Evolutionary conservation across 23 red algal species (phyloP), one percentile per base, ranked within the genome.

Genomic region (Pyropia yezoensis): DNA sequence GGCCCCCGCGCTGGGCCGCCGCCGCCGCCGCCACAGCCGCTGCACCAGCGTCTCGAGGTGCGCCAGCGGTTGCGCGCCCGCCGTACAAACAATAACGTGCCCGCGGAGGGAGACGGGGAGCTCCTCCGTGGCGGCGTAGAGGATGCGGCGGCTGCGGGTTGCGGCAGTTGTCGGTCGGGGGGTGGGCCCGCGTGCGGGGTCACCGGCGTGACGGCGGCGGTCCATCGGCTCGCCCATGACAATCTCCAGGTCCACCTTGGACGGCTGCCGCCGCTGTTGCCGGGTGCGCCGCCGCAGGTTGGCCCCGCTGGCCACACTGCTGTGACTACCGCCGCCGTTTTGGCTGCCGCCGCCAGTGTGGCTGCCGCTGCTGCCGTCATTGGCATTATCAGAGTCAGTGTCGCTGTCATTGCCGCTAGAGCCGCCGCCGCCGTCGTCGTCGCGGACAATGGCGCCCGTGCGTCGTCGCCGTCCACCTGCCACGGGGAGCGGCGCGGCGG

Each of bases 41-140:
- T 69, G 69, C 14, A 89, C 62, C n/a, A 89, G 56, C 60, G 54
- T 60, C 56, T 89, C 84, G 7, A 89, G 20, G 50, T 67, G 76
- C 6, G 72, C 66, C 14, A 89, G 70, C 8, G 84, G 61, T 26
- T 63, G 71, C 57, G 74, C 76, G 0, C 84, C 84, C 23, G 74
- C 76, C 53, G 72, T 58, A 49, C 84, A 89, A 19, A 89, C 71
- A 51, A 89, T 89, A 6, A 89, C 52, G 51, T 89, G 84, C 14
- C 84, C 76, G 50, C 73, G 29, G 18, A 89, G 71, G 3, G 66
- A 63, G 59, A 69, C 84, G 15, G 84, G 84, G 49, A 89, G 76
- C 61, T 80, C 70, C 49, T 89, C 84, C 19, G 63, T 64, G 24
- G 49, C 77, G 9, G 56, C 66, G 47, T 89, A 89, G 57, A 61